A percentile compares a stretch with the other conserved stretches of the same genome.
Evolutionary conservation across 176 grass and related monocot genomes (phyloP).

Genomic region (Bromus sterilis): DNA sequence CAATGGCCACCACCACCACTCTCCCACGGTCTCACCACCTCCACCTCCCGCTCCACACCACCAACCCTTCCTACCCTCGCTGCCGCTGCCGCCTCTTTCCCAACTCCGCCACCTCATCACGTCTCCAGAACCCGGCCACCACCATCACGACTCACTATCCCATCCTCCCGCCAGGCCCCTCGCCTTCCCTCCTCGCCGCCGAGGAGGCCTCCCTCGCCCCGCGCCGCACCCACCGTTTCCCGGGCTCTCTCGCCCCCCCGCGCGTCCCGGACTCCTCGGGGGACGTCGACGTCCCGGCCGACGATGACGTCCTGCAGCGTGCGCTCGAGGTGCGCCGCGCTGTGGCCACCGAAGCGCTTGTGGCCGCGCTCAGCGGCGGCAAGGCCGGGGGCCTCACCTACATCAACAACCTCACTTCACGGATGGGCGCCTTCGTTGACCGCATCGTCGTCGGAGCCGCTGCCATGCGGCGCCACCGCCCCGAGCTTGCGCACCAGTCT

Average conservation of each 20-base stretch:
- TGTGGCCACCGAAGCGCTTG: conserved; percentile 52
- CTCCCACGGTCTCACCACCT: conserved; percentile 21
- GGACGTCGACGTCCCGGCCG: background rate
- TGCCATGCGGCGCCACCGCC: conserved; percentile 34
- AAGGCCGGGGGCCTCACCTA: conserved; percentile 73
- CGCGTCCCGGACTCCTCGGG: background rate
- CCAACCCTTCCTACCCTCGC: background rate
- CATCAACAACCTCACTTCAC: conserved; percentile 47
- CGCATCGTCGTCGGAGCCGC: conserved; percentile 73
- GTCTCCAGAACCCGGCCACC: conserved; percentile 47
- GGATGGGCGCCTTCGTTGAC: conserved; percentile 60
- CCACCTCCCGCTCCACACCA: conserved; percentile 3
- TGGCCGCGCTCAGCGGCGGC: conserved; percentile 35
- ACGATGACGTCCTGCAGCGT: conserved; percentile 45
- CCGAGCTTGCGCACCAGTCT: conserved; percentile 69
- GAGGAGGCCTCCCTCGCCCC: conserved; percentile 65
- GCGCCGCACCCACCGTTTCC: conserved; percentile 58
- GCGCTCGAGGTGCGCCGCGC: conserved; percentile 76
- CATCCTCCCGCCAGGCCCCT: conserved; percentile 17
- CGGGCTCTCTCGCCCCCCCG: conserved; percentile 52
- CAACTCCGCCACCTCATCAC: background rate
- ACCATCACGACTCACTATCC: conserved; percentile 17
- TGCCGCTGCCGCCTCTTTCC: background rate
- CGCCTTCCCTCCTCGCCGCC: conserved; percentile 42
- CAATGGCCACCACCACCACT: conserved; percentile 31